Conservation (phyloP, 768 basidiomycete genomes). For the Agaricus blazei region DNA sequence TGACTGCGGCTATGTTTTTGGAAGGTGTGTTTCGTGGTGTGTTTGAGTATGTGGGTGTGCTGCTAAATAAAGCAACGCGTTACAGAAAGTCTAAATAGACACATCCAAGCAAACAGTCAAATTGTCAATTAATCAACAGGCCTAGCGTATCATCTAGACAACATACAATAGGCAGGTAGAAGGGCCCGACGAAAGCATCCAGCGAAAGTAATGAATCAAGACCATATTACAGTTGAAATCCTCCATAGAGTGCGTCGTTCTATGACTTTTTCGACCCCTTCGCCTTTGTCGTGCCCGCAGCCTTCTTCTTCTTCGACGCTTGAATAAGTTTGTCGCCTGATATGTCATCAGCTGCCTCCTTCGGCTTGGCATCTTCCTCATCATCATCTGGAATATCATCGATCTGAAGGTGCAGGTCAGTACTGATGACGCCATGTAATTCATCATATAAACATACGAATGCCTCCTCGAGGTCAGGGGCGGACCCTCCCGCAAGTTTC, state of each 20-base stretch:
- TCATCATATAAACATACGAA: conserved; percentile 37
- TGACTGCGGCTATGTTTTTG: too few species aligned
- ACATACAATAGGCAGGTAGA: too few species aligned
- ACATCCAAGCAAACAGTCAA: too few species aligned
- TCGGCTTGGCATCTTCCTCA: conserved; percentile 28
- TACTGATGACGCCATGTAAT: not conserved
- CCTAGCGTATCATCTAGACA: too few species aligned
- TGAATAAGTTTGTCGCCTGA: conserved; percentile 58
- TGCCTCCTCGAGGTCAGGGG: conserved; percentile 90
- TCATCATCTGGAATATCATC: conserved; percentile 31
- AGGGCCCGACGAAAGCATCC: too few species aligned
- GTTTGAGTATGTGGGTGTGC: too few species aligned
- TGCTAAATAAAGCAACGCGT: too few species aligned
- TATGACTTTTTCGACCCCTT: conserved; percentile 12
- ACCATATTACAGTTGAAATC: not conserved
- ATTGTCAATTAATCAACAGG: too few species aligned
- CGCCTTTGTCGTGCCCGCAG: conserved; percentile 14
- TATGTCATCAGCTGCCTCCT: conserved; percentile 39
- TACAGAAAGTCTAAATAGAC: too few species aligned
- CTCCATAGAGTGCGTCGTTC: conserved; percentile 2
- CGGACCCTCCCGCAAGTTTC: conserved; percentile 69
- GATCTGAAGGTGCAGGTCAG: conserved; percentile 15
- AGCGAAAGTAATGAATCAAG: not conserved
- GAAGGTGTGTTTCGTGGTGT: too few species aligned
- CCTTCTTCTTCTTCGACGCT: conserved; percentile 42